Evolutionary conservation across 495 filamentous ascomycete genomes (phyloP).

Genomic region (Penicillium soppii): DNA sequence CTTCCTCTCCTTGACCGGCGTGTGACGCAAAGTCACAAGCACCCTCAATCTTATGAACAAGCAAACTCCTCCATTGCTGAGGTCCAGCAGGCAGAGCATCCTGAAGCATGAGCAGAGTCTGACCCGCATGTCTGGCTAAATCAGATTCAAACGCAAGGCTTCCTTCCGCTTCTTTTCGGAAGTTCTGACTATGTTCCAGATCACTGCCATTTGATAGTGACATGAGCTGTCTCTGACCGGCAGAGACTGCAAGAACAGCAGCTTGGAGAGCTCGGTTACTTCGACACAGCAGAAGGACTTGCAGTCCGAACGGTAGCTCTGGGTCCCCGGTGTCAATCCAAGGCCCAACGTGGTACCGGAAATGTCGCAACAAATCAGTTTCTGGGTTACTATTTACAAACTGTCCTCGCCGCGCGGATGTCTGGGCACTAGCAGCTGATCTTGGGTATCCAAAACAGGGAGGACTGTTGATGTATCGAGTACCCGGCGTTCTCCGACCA

Average conservation of each 20-base stretch:
- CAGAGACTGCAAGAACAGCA: conserved; percentile 21
- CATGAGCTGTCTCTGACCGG: conserved; percentile 16
- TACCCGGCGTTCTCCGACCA: not conserved
- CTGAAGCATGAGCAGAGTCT: conserved; percentile 17
- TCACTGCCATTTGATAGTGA: conserved; percentile 7
- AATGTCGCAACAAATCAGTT: conserved; percentile 25
- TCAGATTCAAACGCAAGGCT: conserved; percentile 10
- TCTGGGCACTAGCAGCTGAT: not conserved
- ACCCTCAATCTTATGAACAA: conserved; percentile 3
- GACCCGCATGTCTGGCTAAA: conserved; percentile 13
- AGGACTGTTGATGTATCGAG: not conserved
- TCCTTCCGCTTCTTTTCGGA: conserved; percentile 21
- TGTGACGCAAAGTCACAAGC: conserved; percentile 3
- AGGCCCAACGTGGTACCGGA: conserved; percentile 25
- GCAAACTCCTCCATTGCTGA: conserved; percentile 14
- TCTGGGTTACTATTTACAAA: conserved; percentile 13
- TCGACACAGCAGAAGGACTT: conserved; percentile 22
- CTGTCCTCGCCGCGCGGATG: not conserved
- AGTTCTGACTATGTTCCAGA: conserved; percentile 8
- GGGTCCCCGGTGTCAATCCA: conserved; percentile 29
- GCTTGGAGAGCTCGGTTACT: conserved; percentile 18
- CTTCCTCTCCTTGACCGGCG: conserved; percentile 4
- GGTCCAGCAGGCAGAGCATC: conserved; percentile 17
- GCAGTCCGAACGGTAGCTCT: conserved; percentile 20
- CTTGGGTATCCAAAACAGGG: not conserved